These are phyloP conservation scores for Diversispora eburnea DNA, from an alignment of 192 early-diverging fungal genomes.

Conservation along the genomic window DNA sequence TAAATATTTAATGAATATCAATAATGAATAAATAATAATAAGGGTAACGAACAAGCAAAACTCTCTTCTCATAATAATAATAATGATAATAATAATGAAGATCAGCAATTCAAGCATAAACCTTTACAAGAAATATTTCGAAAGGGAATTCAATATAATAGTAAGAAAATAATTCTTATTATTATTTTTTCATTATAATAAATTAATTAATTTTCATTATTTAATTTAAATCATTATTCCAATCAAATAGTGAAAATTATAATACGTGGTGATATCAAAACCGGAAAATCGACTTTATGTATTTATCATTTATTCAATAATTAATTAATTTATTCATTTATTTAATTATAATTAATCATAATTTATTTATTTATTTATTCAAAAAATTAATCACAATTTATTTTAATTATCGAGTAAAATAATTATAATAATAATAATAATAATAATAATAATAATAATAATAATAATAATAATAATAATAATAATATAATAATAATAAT, in stretches of 20 bases:
- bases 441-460: too few species aligned
- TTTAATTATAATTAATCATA: neutral
- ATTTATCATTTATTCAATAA: neutral
- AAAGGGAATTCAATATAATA: constrained; percentile 48
- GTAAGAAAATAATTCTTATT: constrained; percentile 23
- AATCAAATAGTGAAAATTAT: constrained; percentile 51
- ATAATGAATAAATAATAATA: too few species aligned
- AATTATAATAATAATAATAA: too few species aligned
- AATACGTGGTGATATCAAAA: constrained; percentile 56
- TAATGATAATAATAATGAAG: too few species aligned
- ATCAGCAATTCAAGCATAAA: constrained; percentile 13
- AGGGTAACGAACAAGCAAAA: constrained; percentile 29
- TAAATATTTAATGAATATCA: too few species aligned
- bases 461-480: too few species aligned
- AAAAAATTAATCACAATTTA: neutral
- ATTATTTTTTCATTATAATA: neutral
- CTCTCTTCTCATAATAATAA: neutral
- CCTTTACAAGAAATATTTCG: constrained; percentile 39
- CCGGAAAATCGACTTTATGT: constrained; percentile 56
- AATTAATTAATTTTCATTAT: neutral
- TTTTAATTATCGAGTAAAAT: neutral
- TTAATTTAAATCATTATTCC: neutral
- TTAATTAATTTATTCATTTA: too few species aligned
- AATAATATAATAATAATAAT: too few species aligned
- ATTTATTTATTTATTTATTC: neutral